phyloP scores from a whole-genome alignment of 139 green algal genomes.

The Microglena sp. region DNA sequence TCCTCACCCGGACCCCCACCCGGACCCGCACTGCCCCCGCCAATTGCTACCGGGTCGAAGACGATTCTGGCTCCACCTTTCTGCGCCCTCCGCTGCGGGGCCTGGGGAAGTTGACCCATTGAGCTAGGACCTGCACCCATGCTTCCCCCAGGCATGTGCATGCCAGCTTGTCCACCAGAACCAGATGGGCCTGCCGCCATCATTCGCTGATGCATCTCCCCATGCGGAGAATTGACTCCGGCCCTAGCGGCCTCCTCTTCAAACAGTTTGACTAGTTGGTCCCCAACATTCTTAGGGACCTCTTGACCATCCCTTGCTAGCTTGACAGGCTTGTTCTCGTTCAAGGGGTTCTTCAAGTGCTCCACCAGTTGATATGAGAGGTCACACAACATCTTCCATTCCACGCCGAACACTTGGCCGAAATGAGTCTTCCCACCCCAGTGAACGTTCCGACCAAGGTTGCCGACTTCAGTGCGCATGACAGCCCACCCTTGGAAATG shows the following conservation, averaged over 20 bases:
- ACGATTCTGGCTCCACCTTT: no score
- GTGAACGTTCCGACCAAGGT: slow-evolving; percentile 12
- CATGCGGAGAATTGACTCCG: no score
- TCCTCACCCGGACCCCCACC: no score
- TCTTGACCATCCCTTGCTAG: slow-evolving; percentile 58
- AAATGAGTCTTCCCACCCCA: slow-evolving; percentile 25
- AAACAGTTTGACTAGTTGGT: slow-evolving; percentile 43
- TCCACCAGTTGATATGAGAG: slow-evolving; percentile 30
- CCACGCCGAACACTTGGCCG: slow-evolving; percentile 42
- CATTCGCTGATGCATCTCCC: no score
- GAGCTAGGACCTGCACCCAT: no score
- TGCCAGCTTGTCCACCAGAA: no score
- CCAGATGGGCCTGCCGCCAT: no score
- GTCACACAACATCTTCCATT: slow-evolving; percentile 47
- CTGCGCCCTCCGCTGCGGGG: no score
- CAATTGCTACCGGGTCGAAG: no score
- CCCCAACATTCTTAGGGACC: slow-evolving; percentile 43
- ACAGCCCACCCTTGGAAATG: slow-evolving; percentile 63
- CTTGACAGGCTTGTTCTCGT: slow-evolving; percentile 51
- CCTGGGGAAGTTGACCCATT: no score
- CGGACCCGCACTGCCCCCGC: no score
- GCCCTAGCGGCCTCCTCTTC: slow-evolving; percentile 30
- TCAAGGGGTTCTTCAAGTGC: slow-evolving; percentile 51
- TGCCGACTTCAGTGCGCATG: slow-evolving; percentile 35
- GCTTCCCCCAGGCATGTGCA: no score